A percentile compares a stretch with the other conserved stretches of the same genome.
These are phyloP conservation scores for Pseudocercospora fijiensis DNA, from an alignment of 2,329 filamentous ascomycete genomes.

Conservation along the genomic window DNA sequence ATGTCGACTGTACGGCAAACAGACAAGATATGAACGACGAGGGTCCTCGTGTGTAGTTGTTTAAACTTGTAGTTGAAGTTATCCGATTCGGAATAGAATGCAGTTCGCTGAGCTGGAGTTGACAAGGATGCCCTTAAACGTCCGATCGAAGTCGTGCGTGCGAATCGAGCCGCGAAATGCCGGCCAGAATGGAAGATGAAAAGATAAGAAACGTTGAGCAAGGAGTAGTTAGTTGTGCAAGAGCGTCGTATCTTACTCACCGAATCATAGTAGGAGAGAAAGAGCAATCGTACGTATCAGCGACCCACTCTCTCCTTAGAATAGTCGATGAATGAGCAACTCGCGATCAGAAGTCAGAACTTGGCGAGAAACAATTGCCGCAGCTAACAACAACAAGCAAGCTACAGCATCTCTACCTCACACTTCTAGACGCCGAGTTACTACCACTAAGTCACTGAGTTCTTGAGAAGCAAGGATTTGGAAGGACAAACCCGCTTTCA, in stretches of 20 bases:
- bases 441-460: too few species aligned
- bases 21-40: background rate
- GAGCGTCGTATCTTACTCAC: background rate
- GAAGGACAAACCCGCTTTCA: too few species aligned
- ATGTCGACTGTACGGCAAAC: background rate
- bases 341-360: background rate
- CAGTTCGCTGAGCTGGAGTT: background rate
- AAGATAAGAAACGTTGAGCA: constrained; percentile 5
- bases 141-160: background rate
- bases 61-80: background rate
- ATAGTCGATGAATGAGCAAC: too few species aligned
- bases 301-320: background rate
- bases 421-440: too few species aligned
- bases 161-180: constrained; percentile 1
- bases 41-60: background rate
- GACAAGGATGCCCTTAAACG: background rate
- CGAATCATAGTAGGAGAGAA: too few species aligned
- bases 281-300: constrained; percentile 7
- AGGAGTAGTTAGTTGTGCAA: background rate
- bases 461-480: too few species aligned
- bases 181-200: background rate
- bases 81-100: background rate
- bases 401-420: too few species aligned
- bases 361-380: background rate
- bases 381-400: background rate